Conservation (phyloP, 371 early-diverging fungal species). For the Rhizopus microsporus region DNA sequence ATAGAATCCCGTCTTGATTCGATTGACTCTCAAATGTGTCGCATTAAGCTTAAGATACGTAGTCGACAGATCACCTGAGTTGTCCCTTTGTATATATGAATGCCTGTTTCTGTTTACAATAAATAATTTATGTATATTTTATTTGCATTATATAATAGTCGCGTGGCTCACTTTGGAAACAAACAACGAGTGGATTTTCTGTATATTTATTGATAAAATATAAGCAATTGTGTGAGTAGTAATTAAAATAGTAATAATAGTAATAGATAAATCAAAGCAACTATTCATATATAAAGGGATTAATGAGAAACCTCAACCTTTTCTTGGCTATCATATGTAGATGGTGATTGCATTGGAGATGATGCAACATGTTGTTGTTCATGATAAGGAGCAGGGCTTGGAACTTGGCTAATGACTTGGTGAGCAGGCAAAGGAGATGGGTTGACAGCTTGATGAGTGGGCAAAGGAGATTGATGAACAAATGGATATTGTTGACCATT, state of each 20-base stretch:
- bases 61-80: slow-evolving; percentile 22
- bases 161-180: not conserved
- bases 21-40: slow-evolving; percentile 46
- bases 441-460: slow-evolving; percentile 4
- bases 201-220: slow-evolving; percentile 2
- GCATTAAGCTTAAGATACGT: slow-evolving; percentile 39
- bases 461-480: slow-evolving; percentile 10
- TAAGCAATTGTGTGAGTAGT: not conserved
- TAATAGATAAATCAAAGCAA: no score
- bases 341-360: not conserved
- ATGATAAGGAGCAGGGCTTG: not conserved
- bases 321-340: not conserved
- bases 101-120: slow-evolving; percentile 1
- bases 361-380: not conserved
- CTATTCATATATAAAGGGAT: not conserved
- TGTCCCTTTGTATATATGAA: slow-evolving; percentile 2
- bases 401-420: not conserved
- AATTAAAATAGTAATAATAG: no score
- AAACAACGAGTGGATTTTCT: not conserved
- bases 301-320: not conserved
- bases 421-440: not conserved
- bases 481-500: slow-evolving; percentile 3
- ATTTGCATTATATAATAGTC: not conserved
- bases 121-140: slow-evolving; percentile 1
- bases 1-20: slow-evolving; percentile 54